phyloP scores from a whole-genome alignment of 352 stramenopile species.

The Pythium rhizo-oryzae region DNA sequence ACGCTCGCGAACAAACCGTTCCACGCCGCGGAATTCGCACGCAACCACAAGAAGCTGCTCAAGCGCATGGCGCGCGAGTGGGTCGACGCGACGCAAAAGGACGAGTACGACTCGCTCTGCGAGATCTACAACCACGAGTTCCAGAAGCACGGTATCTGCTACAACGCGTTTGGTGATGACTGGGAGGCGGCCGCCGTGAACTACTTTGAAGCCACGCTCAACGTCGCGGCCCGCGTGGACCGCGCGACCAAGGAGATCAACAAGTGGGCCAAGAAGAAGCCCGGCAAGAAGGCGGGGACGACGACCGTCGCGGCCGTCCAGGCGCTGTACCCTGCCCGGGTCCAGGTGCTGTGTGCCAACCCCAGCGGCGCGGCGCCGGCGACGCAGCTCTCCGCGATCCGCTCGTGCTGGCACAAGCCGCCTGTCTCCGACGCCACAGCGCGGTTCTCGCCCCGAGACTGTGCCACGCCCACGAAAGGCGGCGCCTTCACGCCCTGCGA shows the following conservation, averaged over 20 bases:
- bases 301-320: slow-evolving; percentile 26
- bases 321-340: slow-evolving; percentile 54
- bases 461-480: slow-evolving; percentile 36
- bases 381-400: slow-evolving; percentile 70
- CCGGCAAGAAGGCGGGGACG: not conserved
- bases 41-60: slow-evolving; percentile 49
- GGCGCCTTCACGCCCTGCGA: slow-evolving; percentile 55
- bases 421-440: slow-evolving; percentile 31
- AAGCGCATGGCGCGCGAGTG: slow-evolving; percentile 61
- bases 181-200: slow-evolving; percentile 50
- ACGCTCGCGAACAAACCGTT: slow-evolving; percentile 64
- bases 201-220: slow-evolving; percentile 71
- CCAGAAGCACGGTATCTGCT: slow-evolving; percentile 85
- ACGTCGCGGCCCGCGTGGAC: slow-evolving; percentile 44
- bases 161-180: slow-evolving; percentile 54
- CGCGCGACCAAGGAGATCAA: slow-evolving; percentile 51
- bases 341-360: slow-evolving; percentile 70
- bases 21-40: slow-evolving; percentile 45
- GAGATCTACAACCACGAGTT: slow-evolving; percentile 87
- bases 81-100: slow-evolving; percentile 60
- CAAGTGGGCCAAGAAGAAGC: slow-evolving; percentile 38
- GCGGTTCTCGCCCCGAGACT: slow-evolving; percentile 55
- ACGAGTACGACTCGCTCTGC: slow-evolving; percentile 61
- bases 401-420: slow-evolving; percentile 55
- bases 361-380: slow-evolving; percentile 18